These are phyloP conservation scores for Heimioporus punctisporus DNA, from an alignment of 1,284 basidiomycete genomes.

Conservation along the genomic window DNA sequence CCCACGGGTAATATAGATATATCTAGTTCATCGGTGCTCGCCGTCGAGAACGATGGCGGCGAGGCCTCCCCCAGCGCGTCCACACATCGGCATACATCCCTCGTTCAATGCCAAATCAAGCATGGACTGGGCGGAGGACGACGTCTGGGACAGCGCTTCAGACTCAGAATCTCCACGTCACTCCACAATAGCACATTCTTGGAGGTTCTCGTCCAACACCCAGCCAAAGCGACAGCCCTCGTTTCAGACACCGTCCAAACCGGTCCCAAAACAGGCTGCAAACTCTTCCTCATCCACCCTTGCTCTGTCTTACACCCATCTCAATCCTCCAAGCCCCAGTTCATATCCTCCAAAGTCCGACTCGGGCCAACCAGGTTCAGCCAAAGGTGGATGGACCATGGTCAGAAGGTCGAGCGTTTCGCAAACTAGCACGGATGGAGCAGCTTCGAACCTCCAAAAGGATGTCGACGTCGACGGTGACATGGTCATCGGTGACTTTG, in stretches of 20 bases:
- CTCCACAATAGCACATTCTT: conserved; percentile 48
- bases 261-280: conserved; percentile 51
- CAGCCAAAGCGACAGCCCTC: conserved; percentile 35
- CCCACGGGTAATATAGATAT: conserved; percentile 10
- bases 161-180: conserved; percentile 75
- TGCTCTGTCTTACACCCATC: conserved; percentile 82
- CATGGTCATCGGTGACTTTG: conserved; percentile 75
- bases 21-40: conserved; percentile 1
- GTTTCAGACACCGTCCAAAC: conserved; percentile 54
- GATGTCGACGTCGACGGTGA: conserved; percentile 69
- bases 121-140: conserved; percentile 79
- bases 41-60: conserved; percentile 52
- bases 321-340: conserved; percentile 73
- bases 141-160: conserved; percentile 89
- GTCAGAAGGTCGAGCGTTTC: conserved; percentile 45
- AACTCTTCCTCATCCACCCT: conserved; percentile 69
- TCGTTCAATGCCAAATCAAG: conserved; percentile 49
- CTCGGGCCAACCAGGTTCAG: conserved; percentile 28
- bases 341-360: conserved; percentile 69
- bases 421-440: conserved; percentile 28
- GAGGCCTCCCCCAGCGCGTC: conserved; percentile 73
- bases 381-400: conserved; percentile 74
- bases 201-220: conserved; percentile 40
- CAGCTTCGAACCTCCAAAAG: conserved; percentile 34
- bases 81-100: conserved; percentile 69